phyloP scores from a whole-genome alignment of 1,284 basidiomycete genomes.

The Heterobasidion annosum region DNA sequence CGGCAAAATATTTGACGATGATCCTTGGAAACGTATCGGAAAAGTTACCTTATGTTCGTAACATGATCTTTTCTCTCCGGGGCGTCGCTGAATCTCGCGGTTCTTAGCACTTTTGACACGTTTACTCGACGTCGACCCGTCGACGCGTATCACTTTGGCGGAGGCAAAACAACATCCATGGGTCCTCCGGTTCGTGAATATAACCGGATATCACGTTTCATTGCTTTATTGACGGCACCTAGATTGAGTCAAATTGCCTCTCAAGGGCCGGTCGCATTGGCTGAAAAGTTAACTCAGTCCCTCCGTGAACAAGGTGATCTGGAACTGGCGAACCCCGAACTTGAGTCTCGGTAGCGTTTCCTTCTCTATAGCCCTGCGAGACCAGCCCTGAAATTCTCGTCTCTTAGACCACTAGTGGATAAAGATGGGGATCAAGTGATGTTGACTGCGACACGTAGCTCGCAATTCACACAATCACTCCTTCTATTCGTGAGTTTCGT shows the following conservation, averaged over 20 bases:
- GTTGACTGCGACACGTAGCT: conserved; percentile 30
- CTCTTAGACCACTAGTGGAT: conserved; percentile 20
- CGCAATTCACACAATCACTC: conserved; percentile 55
- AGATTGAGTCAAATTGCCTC: conserved; percentile 68
- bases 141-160: conserved; percentile 58
- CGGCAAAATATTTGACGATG: conserved; percentile 69
- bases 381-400: background rate
- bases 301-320: conserved; percentile 64
- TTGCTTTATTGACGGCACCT: conserved; percentile 1
- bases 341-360: conserved; percentile 17
- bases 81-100: too few relatives aligned
- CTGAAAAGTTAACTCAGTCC: conserved; percentile 61
- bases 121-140: conserved; percentile 71
- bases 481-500: conserved; percentile 44
- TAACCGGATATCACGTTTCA: background rate
- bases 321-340: conserved; percentile 50
- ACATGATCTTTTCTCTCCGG: background rate
- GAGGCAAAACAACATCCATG: conserved; percentile 73
- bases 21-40: conserved; percentile 77
- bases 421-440: conserved; percentile 51
- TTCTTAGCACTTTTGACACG: conserved; percentile 58
- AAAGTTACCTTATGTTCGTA: conserved; percentile 52
- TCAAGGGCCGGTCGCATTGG: conserved; percentile 43
- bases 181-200: conserved; percentile 52
- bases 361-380: conserved; percentile 6